Conservation (phyloP, 1,284 basidiomycete genomes). For the Filobasidium uniguttulatum region DNA sequence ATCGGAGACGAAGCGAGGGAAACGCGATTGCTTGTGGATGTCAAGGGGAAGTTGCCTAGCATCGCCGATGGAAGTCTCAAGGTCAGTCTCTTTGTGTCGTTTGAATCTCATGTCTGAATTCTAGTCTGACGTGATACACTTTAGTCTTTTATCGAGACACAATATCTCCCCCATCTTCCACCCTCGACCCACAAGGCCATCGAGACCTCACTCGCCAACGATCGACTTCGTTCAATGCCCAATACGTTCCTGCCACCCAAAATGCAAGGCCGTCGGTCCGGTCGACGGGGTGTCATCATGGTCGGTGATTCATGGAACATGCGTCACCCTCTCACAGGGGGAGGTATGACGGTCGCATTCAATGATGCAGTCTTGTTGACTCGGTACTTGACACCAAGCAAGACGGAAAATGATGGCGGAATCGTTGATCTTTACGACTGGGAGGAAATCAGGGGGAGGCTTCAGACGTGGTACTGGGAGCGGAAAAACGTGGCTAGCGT, state of each 20-base stretch:
- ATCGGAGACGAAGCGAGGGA: constrained; percentile 51
- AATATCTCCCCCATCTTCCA: constrained; percentile 70
- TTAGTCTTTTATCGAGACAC: constrained; percentile 53
- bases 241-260: constrained; percentile 84
- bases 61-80: constrained; percentile 49
- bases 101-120: neutral
- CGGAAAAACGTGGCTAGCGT: constrained; percentile 68
- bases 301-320: constrained; percentile 98
- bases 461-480: constrained; percentile 68
- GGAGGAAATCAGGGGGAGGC: constrained; percentile 45
- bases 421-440: constrained; percentile 44
- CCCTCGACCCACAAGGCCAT: constrained; percentile 51
- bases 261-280: constrained; percentile 49
- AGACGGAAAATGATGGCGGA: constrained; percentile 3
- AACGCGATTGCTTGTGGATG: constrained; percentile 85
- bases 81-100: constrained; percentile 34
- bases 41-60: constrained; percentile 70
- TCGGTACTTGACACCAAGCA: constrained; percentile 43
- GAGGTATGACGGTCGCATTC: constrained; percentile 88
- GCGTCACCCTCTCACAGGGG: constrained; percentile 91
- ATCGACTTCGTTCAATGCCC: constrained; percentile 80
- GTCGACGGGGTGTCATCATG: constrained; percentile 60
- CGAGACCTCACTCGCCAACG: constrained; percentile 49
- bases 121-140: neutral
- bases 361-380: constrained; percentile 66